Evolutionary conservation across 208 protist species (phyloP).

Genomic region (Leishmania gerbilli): DNA sequence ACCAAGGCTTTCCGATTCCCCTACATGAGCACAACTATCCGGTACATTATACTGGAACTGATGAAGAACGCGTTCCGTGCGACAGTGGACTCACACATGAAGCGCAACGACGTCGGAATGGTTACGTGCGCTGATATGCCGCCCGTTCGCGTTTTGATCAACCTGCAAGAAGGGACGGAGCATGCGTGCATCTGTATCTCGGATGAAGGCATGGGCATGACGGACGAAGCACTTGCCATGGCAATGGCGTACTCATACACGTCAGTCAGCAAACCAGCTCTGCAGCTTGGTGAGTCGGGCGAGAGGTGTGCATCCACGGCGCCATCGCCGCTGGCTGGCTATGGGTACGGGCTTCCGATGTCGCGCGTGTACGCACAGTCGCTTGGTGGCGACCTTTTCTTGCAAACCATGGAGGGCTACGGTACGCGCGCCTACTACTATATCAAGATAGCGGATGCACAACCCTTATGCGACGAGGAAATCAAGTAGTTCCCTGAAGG

Average conservation of each 20-base stretch:
- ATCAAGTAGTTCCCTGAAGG: not conserved
- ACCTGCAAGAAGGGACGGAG: constrained; percentile 57
- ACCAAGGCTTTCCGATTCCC: constrained; percentile 75
- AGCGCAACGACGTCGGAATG: constrained; percentile 63
- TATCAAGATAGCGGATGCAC: constrained; percentile 52
- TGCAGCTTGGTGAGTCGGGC: constrained; percentile 34
- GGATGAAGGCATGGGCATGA: constrained; percentile 88
- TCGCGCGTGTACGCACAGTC: constrained; percentile 92
- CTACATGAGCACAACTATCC: constrained; percentile 94
- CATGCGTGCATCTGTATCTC: constrained; percentile 89
- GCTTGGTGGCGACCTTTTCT: constrained; percentile 92
- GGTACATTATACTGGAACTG: constrained; percentile 95
- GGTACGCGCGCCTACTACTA: constrained; percentile 94
- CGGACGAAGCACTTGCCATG: constrained; percentile 67
- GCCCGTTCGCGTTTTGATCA: constrained; percentile 76
- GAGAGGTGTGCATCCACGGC: constrained; percentile 13
- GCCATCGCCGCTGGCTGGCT: constrained; percentile 89
- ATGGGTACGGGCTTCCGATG: constrained; percentile 95
- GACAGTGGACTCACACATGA: constrained; percentile 86
- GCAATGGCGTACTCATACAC: constrained; percentile 95
- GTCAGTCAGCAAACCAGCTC: constrained; percentile 71
- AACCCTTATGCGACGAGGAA: not conserved
- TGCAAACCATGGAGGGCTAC: constrained; percentile 94
- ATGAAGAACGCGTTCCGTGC: constrained; percentile 96
- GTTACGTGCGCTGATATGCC: constrained; percentile 84